Evolutionary conservation across 78 protist genomes (phyloP), one percentile per base, ranked within the genome.

Genomic region (Tieghemostelium lacteum): DNA sequence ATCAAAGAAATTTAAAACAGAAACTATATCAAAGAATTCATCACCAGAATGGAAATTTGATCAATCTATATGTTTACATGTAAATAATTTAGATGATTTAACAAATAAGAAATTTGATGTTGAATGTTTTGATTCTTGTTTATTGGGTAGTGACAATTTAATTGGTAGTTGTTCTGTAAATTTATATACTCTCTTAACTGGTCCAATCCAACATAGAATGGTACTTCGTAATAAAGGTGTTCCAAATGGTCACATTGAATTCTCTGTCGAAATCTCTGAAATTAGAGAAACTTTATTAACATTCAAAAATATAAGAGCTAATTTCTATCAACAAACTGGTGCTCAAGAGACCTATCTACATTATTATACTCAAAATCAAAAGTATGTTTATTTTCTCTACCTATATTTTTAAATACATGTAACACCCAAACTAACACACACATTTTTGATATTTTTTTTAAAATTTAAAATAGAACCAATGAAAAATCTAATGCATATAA

Each of bases 161-260:
- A 49, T 83, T 69, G 89, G 89, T 83, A 29, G 72, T 17, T 83
- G 64, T 26, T 26, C 58, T 0, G 10, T 83, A 3, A 58, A 55
- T 57, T 66, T 55, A 17, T n/a, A 24, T 52, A 60, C 75, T 12
- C 31, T 83, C 0, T 16, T 83, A 16, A 55, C 31, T 54, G 89
- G 89, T 1, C 89, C 89, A 22, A 49, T 83, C 16, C 89, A 69
- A 7, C 66, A 83, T 50, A 37, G 67, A 54, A 29, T 69, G 6
- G 77, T 69, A 4, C 55, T 83, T 3, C 26, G 89, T 29, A 83
- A 83, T 33, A 57, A 16, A 7, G 89, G 89, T 39, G 36, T 39
- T 8, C 76, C 89, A 28, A 69, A 37, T 37, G 89, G 89, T 8
- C 55, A 73, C 0, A 40, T 83, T n/a, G 89, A 83, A 42, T 83